Evolutionary conservation across 164 flowering plant genomes (phyloP).

Genomic region (Chimonanthus praecox): DNA sequence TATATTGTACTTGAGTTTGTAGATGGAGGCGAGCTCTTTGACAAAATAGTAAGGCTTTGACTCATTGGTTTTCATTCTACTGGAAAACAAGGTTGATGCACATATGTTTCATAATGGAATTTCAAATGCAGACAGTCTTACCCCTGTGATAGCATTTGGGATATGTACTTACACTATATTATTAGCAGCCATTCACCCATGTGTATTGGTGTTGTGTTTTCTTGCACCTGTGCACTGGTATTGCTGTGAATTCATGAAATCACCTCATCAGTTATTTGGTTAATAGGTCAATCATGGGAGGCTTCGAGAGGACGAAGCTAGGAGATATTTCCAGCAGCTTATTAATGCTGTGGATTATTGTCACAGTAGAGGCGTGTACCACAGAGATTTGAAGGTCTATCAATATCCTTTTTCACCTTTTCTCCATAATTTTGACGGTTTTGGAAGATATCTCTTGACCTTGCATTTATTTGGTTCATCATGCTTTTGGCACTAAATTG

Average conservation of each 20-base stretch:
- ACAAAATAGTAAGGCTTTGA: conserved; percentile 15
- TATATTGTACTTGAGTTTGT: conserved; percentile 20
- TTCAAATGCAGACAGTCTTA: not conserved
- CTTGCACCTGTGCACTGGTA: not conserved
- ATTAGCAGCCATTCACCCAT: not conserved
- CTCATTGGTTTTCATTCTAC: not conserved
- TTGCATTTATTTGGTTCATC: not conserved
- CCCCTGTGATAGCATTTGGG: too few species aligned
- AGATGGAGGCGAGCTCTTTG: conserved; percentile 19
- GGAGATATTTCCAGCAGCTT: conserved; percentile 17
- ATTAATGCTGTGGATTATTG: conserved; percentile 17
- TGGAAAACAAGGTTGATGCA: not conserved
- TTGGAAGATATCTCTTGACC: not conserved
- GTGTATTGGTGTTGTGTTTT: not conserved
- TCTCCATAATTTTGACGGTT: conserved; percentile 21
- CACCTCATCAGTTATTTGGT: not conserved
- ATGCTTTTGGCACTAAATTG: not conserved
- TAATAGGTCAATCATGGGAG: conserved; percentile 12
- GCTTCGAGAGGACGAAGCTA: conserved; percentile 13
- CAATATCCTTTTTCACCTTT: not conserved
- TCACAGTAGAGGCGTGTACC: conserved; percentile 13
- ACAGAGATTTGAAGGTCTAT: conserved; percentile 14
- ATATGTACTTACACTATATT: too few species aligned
- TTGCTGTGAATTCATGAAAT: not conserved
- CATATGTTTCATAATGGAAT: not conserved